phyloP scores from a whole-genome alignment of 306 rosid genomes.

The Inga leiocalycina region DNA sequence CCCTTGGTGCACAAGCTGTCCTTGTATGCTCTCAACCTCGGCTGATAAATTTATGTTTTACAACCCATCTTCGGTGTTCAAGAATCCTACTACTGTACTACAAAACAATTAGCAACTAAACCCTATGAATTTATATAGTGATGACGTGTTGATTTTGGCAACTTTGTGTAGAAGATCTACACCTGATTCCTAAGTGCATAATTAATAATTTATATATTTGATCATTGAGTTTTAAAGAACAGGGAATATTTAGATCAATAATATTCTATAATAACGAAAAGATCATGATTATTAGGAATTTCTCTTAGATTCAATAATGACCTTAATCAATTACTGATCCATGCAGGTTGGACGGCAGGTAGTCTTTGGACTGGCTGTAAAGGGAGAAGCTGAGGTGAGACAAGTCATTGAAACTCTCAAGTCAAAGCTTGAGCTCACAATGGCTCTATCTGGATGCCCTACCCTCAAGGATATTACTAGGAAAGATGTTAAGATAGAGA shows the following conservation, averaged over 20 bases:
- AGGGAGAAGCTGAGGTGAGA: conserved; percentile 58
- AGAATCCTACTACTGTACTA: too few relatives aligned
- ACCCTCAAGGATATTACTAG: conserved; percentile 50
- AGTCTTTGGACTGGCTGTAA: conserved; percentile 54
- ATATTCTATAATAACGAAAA: not conserved
- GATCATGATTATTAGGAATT: not conserved
- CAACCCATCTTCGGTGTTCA: not conserved
- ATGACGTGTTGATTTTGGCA: too few relatives aligned
- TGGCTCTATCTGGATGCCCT: conserved; percentile 64
- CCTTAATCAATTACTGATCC: not conserved
- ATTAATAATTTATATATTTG: not conserved
- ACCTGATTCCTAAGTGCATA: too few relatives aligned
- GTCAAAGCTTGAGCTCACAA: conserved; percentile 59
- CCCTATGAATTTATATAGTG: too few relatives aligned
- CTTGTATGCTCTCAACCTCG: conserved; percentile 41
- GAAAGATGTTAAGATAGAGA: conserved; percentile 47
- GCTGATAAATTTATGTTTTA: not conserved
- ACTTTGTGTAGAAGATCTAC: too few relatives aligned
- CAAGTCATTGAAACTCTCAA: conserved; percentile 55
- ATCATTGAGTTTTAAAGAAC: not conserved
- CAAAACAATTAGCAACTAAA: not conserved
- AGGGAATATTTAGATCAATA: not conserved
- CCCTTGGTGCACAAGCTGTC: conserved; percentile 73
- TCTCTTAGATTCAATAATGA: not conserved
- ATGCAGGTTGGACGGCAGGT: conserved; percentile 64